phyloP scores from a whole-genome alignment of 768 basidiomycete genomes.

The Phaeotremella skinneri region DNA sequence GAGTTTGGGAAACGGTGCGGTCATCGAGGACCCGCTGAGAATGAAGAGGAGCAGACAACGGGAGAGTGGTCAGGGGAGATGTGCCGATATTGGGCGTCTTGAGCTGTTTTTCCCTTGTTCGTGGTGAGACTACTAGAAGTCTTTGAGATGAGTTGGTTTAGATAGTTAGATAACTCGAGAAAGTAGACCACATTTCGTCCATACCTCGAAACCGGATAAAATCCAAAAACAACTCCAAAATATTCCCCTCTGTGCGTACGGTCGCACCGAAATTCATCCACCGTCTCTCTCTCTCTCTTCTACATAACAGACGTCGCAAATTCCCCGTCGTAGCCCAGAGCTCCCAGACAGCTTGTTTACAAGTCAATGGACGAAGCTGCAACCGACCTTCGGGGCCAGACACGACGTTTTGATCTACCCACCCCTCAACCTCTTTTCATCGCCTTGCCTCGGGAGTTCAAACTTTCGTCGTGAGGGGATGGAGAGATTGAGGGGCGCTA shows the following conservation, averaged over 20 bases:
- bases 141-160: no score
- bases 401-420: conserved; percentile 40
- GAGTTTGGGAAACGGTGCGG: conserved; percentile 43
- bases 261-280: background rate
- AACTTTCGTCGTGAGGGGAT: conserved; percentile 3
- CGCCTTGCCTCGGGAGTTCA: conserved; percentile 8
- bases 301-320: conserved; percentile 28
- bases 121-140: no score
- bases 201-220: conserved; percentile 2
- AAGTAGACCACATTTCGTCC: background rate
- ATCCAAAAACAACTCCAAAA: background rate
- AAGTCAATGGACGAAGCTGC: conserved; percentile 13
- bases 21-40: no score
- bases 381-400: conserved; percentile 41
- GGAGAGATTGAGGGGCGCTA: conserved; percentile 13
- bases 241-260: background rate
- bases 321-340: conserved; percentile 32
- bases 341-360: conserved; percentile 24
- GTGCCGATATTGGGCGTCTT: background rate
- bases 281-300: conserved; percentile 16
- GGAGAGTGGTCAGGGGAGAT: background rate
- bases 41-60: background rate
- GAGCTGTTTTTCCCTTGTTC: no score
- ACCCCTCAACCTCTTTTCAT: background rate
- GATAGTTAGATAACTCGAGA: no score